Evolutionary conservation across 2,329 filamentous ascomycete genomes (phyloP).

Genomic region (Mycosphaerella arachidis): DNA sequence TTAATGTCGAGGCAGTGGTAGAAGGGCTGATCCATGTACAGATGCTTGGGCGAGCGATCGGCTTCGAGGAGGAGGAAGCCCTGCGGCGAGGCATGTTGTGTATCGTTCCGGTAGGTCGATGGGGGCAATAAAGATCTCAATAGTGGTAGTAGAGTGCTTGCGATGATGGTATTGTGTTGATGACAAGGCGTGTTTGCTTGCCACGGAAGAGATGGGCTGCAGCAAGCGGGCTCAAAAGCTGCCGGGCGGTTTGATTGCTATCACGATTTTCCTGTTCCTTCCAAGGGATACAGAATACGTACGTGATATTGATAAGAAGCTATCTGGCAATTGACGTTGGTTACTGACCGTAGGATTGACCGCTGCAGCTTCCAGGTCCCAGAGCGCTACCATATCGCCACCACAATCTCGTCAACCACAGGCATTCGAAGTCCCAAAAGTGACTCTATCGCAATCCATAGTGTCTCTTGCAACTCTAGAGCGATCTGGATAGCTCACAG

Average conservation of each 20-base stretch:
- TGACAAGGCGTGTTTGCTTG: background rate
- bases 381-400: background rate
- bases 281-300: background rate
- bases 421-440: too few species aligned
- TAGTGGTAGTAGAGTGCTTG: background rate
- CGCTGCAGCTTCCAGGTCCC: background rate
- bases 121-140: background rate
- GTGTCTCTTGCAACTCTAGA: too few species aligned
- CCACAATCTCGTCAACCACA: background rate
- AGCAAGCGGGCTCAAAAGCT: background rate
- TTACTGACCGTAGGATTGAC: background rate
- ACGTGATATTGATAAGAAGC: background rate
- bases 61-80: background rate
- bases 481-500: background rate
- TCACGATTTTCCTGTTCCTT: background rate
- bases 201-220: background rate
- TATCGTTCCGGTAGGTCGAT: background rate
- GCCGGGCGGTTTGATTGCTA: background rate
- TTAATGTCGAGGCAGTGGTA: background rate
- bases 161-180: background rate
- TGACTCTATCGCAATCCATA: too few species aligned
- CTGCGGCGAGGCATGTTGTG: background rate
- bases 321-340: background rate
- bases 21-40: background rate
- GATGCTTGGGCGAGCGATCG: background rate